Base-by-base conservation (phyloP, 1,284 basidiomycete species). In the Naganishia sp. region DNA sequence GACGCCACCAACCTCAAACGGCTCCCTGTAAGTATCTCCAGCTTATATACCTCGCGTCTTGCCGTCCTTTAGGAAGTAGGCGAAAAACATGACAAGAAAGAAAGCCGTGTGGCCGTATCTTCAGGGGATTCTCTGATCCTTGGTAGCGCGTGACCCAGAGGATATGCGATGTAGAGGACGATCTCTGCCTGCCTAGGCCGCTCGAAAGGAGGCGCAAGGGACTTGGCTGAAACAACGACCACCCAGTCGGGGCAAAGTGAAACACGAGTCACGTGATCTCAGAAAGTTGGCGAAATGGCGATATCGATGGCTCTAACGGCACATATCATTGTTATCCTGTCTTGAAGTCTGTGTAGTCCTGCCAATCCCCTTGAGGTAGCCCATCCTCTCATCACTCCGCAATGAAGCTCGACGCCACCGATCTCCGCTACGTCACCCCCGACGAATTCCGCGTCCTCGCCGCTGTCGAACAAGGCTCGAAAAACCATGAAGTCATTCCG, bases 401-500 rank as follows among this genome's bases (percentile, higher is more conserved):
- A 65, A 95, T 98, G 93, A 94, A 92, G 83, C 85, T 97, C 63
- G 93, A 97, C 79, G 91, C 90, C 9, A 95, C 92, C 41, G 95
- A 98, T 81, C 83, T 99, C 70, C 84, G 96, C 76, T 99, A 98
- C 80, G 83, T 99, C 69, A 88, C 90, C 10, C 84, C 88, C 31
- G 94, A 98, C 68, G 94, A 97, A 77, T 99, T 98, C 79, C 84
- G 94, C 60, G 93, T 98, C 15, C 83, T 99, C 32, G 4, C 64
- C 43, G 76, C 95, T 92, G 89, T 90, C 47, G 95, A 99, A 82
- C 94, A 96, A 85, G 96, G 95, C 42, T 96, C 92, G 5, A 96
- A 96, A 82, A 98, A 98, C 75, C 95, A 99, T 76, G 90, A 98
- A 79, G 85, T 97, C 50, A 94, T 99, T 2, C 95, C 95, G 1